Conservation (phyloP, 2,329 filamentous ascomycete genomes). For the Stemphylium vesicarium region DNA sequence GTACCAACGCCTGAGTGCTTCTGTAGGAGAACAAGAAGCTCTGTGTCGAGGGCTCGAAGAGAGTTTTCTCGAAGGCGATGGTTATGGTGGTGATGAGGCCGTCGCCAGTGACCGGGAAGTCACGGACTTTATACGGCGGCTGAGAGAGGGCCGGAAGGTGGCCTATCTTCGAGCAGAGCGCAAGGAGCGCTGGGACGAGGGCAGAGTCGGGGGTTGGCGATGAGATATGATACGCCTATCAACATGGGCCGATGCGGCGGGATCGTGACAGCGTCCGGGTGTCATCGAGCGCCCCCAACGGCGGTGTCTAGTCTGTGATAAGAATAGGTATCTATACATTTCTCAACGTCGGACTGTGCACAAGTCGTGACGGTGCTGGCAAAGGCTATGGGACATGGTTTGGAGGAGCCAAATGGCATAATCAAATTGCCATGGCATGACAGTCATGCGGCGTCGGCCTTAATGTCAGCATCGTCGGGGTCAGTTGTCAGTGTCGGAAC, state of each 20-base stretch:
- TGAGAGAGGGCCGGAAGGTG: conserved; percentile 79
- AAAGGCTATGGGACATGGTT: not conserved
- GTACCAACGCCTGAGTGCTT: conserved; percentile 79
- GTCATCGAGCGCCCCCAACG: not conserved
- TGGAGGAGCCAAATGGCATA: not conserved
- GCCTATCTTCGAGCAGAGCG: conserved; percentile 83
- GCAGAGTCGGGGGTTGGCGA: conserved; percentile 91
- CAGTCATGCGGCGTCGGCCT: conserved; percentile 1
- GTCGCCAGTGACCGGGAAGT: conserved; percentile 79
- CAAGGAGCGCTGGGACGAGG: conserved; percentile 95
- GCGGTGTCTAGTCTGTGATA: too few relatives aligned
- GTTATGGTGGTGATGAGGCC: conserved; percentile 49
- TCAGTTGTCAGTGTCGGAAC: not conserved
- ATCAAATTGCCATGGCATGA: not conserved
- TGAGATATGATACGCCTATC: conserved; percentile 15
- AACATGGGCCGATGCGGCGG: not conserved
- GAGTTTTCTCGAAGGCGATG: conserved; percentile 78
- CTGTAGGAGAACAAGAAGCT: conserved; percentile 80
- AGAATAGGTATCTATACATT: too few relatives aligned
- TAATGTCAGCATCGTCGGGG: not conserved
- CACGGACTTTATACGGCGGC: conserved; percentile 80
- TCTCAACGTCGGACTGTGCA: not conserved
- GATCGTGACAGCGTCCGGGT: not conserved
- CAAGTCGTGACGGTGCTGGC: not conserved
- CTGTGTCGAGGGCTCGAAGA: conserved; percentile 86